These are phyloP conservation scores for Plenodomus biglobosus DNA, from an alignment of 2,329 filamentous ascomycete genomes.

Conservation along the genomic window DNA sequence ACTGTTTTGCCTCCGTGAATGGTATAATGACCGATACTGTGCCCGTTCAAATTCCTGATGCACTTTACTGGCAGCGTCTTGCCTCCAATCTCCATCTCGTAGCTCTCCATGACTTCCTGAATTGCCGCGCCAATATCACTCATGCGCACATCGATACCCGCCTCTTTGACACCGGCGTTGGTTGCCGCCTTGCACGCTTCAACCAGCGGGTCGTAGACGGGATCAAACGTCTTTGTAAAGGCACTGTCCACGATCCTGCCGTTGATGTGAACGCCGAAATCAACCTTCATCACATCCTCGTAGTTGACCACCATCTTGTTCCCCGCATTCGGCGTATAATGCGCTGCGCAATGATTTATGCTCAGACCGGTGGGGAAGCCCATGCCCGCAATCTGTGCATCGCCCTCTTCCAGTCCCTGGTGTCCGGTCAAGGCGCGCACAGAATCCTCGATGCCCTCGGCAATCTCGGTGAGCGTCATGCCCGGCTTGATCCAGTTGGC, in stretches of 20 bases:
- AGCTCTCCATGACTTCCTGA: constrained; percentile 91
- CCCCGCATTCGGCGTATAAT: constrained; percentile 84
- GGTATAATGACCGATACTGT: constrained; percentile 84
- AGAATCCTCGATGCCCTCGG: constrained; percentile 82
- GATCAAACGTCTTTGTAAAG: constrained; percentile 69
- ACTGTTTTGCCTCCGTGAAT: constrained; percentile 94
- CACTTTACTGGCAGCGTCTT: constrained; percentile 78
- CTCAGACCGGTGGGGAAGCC: constrained; percentile 84
- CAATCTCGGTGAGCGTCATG: constrained; percentile 77
- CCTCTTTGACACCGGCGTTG: constrained; percentile 78
- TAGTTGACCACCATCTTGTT: constrained; percentile 72
- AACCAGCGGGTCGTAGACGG: constrained; percentile 67
- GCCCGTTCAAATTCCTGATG: constrained; percentile 84
- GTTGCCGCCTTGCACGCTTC: constrained; percentile 68
- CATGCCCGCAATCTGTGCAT: constrained; percentile 76
- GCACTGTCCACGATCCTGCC: constrained; percentile 71
- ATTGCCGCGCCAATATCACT: constrained; percentile 81
- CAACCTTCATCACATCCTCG: constrained; percentile 72
- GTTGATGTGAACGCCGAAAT: constrained; percentile 72
- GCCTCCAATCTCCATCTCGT: constrained; percentile 82
- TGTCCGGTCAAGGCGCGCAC: constrained; percentile 77
- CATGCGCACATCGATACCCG: constrained; percentile 88
- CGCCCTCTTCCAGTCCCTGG: constrained; percentile 73
- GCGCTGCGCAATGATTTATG: constrained; percentile 81
- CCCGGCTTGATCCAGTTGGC: constrained; percentile 80